A percentile compares a stretch with the other conserved stretches of the same genome.
Conservation (phyloP, 1,284 basidiomycete genomes). For the Sporisorium sorghi region DNA sequence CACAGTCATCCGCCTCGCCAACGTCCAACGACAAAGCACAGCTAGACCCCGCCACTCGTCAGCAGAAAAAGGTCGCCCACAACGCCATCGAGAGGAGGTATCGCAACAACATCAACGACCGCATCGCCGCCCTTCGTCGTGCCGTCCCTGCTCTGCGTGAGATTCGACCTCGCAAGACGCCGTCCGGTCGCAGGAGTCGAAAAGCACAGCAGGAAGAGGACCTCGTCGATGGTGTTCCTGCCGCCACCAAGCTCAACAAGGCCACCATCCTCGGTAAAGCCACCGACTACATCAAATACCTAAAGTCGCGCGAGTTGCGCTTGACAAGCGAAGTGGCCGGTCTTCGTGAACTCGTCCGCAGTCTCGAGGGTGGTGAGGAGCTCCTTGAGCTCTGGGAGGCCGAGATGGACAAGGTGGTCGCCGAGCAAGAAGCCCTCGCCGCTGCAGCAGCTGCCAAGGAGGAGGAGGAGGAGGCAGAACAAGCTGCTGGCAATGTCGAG, state of each 20-base stretch:
- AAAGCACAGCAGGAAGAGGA: constrained; percentile 59
- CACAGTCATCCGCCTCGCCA: not conserved
- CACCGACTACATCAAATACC: constrained; percentile 67
- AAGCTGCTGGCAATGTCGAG: constrained; percentile 21
- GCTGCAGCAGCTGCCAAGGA: constrained; percentile 42
- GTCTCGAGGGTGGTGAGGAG: constrained; percentile 66
- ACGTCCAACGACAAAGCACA: constrained; percentile 25
- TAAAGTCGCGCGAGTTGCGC: constrained; percentile 63
- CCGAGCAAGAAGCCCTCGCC: constrained; percentile 40
- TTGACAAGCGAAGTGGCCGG: constrained; percentile 61
- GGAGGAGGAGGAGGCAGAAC: constrained; percentile 52
- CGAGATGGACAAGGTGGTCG: constrained; percentile 62
- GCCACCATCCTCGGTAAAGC: constrained; percentile 67
- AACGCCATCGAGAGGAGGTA: constrained; percentile 68
- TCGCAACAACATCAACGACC: constrained; percentile 68
- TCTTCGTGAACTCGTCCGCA: constrained; percentile 60
- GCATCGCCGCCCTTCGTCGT: constrained; percentile 73
- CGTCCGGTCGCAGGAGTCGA: constrained; percentile 51
- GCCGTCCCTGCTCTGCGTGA: constrained; percentile 81
- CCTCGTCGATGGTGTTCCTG: constrained; percentile 67
- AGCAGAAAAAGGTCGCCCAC: constrained; percentile 65
- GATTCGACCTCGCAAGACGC: constrained; percentile 57
- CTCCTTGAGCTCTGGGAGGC: constrained; percentile 62
- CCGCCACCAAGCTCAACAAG: constrained; percentile 69
- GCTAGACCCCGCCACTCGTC: constrained; percentile 39